Evolutionary conservation across 2,329 filamentous ascomycete species (phyloP).

Genomic region (Pseudocercospora pini-densiflorae): DNA sequence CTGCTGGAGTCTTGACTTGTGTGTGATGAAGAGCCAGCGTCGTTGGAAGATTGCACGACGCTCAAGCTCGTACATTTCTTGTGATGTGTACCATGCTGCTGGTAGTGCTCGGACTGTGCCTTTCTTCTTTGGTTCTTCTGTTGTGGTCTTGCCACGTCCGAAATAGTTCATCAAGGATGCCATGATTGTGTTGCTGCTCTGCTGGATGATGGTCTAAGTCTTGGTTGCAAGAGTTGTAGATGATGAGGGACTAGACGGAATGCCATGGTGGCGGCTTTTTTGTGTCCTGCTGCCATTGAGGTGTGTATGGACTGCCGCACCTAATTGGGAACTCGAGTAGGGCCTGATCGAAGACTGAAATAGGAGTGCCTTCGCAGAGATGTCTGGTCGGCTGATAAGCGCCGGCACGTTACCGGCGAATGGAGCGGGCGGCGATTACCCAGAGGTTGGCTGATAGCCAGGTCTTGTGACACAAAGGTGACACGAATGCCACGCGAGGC

Average conservation of each 20-base stretch:
- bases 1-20: slow-evolving; percentile 32
- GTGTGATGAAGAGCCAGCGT: slow-evolving; percentile 41
- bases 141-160: slow-evolving; percentile 9
- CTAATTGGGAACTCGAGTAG: slow-evolving; percentile 1
- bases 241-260: background rate
- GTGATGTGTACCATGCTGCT: slow-evolving; percentile 50
- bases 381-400: slow-evolving; percentile 4
- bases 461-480: slow-evolving; percentile 3
- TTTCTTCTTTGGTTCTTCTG: slow-evolving; percentile 12
- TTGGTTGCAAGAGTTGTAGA: background rate
- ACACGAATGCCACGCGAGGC: slow-evolving; percentile 4
- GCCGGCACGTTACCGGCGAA: slow-evolving; percentile 1
- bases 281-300: background rate
- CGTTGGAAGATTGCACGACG: slow-evolving; percentile 50
- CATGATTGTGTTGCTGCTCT: slow-evolving; percentile 4
- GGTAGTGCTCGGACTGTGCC: slow-evolving; percentile 42
- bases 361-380: slow-evolving; percentile 1
- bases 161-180: slow-evolving; percentile 16
- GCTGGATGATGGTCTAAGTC: background rate
- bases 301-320: background rate
- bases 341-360: slow-evolving; percentile 3
- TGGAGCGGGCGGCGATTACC: background rate
- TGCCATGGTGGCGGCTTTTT: slow-evolving; percentile 4
- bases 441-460: background rate
- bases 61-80: slow-evolving; percentile 51